Evolutionary conservation across 371 early-diverging fungal species (phyloP), one percentile per base, ranked within the genome.

Genomic region (Apophysomyces sp.): DNA sequence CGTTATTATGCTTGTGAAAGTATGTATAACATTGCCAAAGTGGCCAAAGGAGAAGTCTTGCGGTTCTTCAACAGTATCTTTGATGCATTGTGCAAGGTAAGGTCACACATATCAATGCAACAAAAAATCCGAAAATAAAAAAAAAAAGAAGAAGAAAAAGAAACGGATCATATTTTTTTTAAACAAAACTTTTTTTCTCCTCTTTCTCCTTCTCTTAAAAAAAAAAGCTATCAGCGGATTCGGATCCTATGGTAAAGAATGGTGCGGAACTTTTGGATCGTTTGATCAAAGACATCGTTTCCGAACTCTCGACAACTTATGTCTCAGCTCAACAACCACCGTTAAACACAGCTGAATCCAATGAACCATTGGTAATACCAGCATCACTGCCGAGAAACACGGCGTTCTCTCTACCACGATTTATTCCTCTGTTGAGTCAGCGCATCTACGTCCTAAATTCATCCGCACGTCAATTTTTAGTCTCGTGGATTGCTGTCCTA

Each of bases 21-120:
- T 55, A 89, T 98, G 89, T 98, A 98, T 71, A 98, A 98, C 65
- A 94, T 98, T 52, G 90, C 92, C 29, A 98, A 98, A 61, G 95
- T 94, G 3, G 93, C 95, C 26, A 81, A 92, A 41, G 90, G 89
- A 2, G 85, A 87, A 52, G 85, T 95, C 6, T 71, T 96, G 36
- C 80, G 87, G 11, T 94, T 87, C 68, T 97, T 97, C 58, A 96
- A 95, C 69, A 94, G 95, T 40, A 84, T 96, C 3, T 95, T 96
- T 80, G 97, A 97, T 67, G 92, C 89, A 18, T 76, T 97, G 71
- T 87, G 92, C 65, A 91, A 94, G 77, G 94, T 94, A 69, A 69
- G 68, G 53, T 40, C 31, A 15, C 29, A 34, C 18, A 13, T 16
- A 16, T n/a, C 16, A 55, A 31, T 56, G 57, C 0, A 51, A 37